These are phyloP conservation scores for Quercus glauca DNA, from an alignment of 306 rosid genomes.

Conservation along the genomic window DNA sequence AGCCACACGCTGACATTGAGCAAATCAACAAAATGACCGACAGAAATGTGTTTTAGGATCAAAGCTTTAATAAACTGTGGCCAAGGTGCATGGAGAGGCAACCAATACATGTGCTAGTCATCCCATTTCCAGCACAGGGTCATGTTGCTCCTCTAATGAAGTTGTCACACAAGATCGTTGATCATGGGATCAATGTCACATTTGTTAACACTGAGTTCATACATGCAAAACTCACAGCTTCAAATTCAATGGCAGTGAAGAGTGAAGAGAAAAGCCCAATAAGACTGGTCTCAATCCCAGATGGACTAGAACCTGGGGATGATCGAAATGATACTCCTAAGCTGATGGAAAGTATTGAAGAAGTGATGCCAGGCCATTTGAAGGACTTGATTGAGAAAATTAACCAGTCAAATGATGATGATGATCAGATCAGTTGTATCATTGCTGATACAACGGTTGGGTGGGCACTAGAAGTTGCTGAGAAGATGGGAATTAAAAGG, in stretches of 20 bases:
- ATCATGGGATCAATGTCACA: too few relatives aligned
- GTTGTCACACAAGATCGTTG: too few relatives aligned
- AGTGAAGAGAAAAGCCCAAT: neutral
- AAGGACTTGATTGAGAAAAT: constrained; percentile 6
- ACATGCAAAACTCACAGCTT: constrained; percentile 4
- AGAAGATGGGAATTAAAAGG: constrained; percentile 14
- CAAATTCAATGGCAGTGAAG: neutral
- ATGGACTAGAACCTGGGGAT: constrained; percentile 16
- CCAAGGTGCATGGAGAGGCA: too few relatives aligned
- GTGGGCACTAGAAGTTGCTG: constrained; percentile 21
- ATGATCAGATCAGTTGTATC: constrained; percentile 11
- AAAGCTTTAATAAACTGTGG: too few relatives aligned
- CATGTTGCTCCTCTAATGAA: too few relatives aligned
- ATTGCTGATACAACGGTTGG: constrained; percentile 15
- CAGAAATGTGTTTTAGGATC: too few relatives aligned
- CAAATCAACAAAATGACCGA: too few relatives aligned
- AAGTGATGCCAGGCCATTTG: constrained; percentile 14
- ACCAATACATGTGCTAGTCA: too few relatives aligned
- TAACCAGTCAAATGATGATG: constrained; percentile 1
- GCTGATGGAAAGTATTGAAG: neutral
- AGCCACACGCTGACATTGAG: too few relatives aligned
- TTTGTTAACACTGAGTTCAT: neutral
- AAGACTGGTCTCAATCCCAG: constrained; percentile 11
- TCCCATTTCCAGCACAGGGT: too few relatives aligned
- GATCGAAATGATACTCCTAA: neutral